Evolutionary conservation across 805 yeast species (phyloP).

Genomic region (Saccharomycopsis schoenii): DNA sequence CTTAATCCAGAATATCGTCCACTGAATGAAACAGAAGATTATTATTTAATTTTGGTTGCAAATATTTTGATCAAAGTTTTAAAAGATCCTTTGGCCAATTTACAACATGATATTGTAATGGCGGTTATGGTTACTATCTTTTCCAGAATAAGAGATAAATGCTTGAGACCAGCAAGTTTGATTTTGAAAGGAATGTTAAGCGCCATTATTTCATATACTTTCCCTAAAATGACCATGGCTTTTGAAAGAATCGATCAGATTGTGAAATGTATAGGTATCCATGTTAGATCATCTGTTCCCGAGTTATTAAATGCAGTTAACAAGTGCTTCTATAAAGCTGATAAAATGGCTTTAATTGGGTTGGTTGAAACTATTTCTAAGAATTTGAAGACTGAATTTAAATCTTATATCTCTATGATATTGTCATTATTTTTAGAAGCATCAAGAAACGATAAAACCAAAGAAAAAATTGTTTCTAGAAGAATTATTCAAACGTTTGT

Average conservation of each 20-base stretch:
- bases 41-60: conserved; percentile 91
- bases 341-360: conserved; percentile 66
- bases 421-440: conserved; percentile 68
- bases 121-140: conserved; percentile 90
- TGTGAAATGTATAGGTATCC: conserved; percentile 76
- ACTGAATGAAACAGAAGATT: conserved; percentile 61
- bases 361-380: conserved; percentile 76
- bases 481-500: conserved; percentile 77
- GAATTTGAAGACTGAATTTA: conserved; percentile 89
- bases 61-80: conserved; percentile 73
- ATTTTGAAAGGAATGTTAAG: conserved; percentile 79
- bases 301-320: conserved; percentile 67
- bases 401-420: conserved; percentile 67
- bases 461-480: conserved; percentile 49
- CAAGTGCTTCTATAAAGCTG: conserved; percentile 59
- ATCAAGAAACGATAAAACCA: conserved; percentile 51
- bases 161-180: conserved; percentile 81
- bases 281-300: conserved; percentile 72
- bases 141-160: conserved; percentile 77
- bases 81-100: conserved; percentile 72
- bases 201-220: conserved; percentile 77
- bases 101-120: conserved; percentile 87
- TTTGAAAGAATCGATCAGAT: conserved; percentile 81
- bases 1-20: conserved; percentile 66
- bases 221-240: conserved; percentile 72